These are phyloP conservation scores for Hanseniaspora vineae DNA, from an alignment of 805 yeast species.

Conservation along the genomic window DNA sequence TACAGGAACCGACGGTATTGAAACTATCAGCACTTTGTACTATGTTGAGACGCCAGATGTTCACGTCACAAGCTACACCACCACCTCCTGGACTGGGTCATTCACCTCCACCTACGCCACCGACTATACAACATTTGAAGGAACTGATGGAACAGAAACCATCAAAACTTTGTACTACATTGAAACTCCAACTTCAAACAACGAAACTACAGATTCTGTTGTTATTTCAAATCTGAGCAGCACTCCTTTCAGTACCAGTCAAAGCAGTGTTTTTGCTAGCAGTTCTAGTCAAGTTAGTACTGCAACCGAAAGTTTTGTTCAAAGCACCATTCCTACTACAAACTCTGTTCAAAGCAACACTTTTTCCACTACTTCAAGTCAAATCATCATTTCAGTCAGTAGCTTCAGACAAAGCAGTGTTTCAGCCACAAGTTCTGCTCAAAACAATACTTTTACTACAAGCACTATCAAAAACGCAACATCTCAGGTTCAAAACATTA, in stretches of 20 bases:
- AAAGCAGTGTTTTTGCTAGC: background rate
- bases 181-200: conserved; percentile 1
- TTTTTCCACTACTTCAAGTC: too few relatives aligned
- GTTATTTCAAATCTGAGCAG: too few relatives aligned
- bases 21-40: conserved; percentile 6
- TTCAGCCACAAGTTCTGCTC: too few relatives aligned
- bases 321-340: background rate
- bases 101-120: conserved; percentile 1
- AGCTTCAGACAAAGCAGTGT: too few relatives aligned
- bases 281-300: background rate
- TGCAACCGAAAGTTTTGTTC: too few relatives aligned
- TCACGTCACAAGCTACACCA: background rate
- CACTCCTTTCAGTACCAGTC: too few relatives aligned
- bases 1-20: conserved; percentile 7
- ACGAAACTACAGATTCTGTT: too few relatives aligned
- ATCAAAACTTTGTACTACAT: conserved; percentile 4
- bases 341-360: too few relatives aligned
- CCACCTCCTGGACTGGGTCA: conserved; percentile 1
- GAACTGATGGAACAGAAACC: conserved; percentile 6
- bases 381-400: too few relatives aligned
- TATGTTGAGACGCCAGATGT: conserved; percentile 7
- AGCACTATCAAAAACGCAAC: background rate
- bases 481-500: too few relatives aligned
- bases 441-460: background rate
- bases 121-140: conserved; percentile 5